phyloP scores from a whole-genome alignment of 495 filamentous ascomycete species.

The Penicillium robsamsonii region DNA sequence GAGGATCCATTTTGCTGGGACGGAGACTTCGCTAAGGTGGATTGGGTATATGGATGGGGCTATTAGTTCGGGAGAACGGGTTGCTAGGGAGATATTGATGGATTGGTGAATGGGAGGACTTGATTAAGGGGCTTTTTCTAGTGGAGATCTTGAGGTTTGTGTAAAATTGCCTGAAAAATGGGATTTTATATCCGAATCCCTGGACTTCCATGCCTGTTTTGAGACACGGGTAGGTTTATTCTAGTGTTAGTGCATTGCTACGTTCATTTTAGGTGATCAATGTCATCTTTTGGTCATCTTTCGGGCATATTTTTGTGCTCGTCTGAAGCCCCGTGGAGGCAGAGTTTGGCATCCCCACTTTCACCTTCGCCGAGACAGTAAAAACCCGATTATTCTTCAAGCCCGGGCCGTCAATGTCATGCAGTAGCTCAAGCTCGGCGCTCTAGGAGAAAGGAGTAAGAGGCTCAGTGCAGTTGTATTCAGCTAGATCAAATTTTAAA shows the following conservation, averaged over 20 bases:
- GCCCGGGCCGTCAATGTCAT: background rate
- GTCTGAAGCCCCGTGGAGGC: background rate
- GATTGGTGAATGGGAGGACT: background rate
- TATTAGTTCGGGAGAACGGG: conserved; percentile 26
- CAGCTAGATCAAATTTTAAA: background rate
- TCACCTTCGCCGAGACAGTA: background rate
- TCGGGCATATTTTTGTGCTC: background rate
- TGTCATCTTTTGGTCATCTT: background rate
- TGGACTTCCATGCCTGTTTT: background rate
- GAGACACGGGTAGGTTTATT: background rate
- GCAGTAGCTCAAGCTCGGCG: background rate
- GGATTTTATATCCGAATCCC: background rate
- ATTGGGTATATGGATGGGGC: conserved; percentile 37
- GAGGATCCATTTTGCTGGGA: conserved; percentile 32
- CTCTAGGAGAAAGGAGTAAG: background rate
- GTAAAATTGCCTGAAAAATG: background rate
- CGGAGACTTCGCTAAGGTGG: conserved; percentile 29
- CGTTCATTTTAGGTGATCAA: background rate
- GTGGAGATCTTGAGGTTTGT: background rate
- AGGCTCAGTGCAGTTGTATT: background rate
- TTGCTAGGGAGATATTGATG: conserved; percentile 11
- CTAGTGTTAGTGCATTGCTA: background rate
- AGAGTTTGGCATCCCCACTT: background rate
- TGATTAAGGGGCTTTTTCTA: background rate
- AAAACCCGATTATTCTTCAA: background rate